These are phyloP conservation scores for Penicillium sp. DNA, from an alignment of 2,329 filamentous ascomycete genomes.

Conservation along the genomic window DNA sequence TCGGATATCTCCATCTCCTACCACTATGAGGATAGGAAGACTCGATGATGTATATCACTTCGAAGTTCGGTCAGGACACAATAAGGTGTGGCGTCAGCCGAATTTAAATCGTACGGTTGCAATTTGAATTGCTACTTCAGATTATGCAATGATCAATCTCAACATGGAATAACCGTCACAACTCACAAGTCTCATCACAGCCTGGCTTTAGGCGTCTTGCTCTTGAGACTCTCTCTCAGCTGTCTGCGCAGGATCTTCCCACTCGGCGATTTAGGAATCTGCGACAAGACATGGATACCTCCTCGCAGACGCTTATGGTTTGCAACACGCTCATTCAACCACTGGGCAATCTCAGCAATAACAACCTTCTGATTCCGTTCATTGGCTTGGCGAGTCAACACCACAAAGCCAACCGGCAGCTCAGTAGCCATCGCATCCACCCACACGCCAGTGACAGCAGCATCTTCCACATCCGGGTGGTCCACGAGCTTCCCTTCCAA, in stretches of 20 bases:
- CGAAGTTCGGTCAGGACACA: background rate
- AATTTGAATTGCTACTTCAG: too few species aligned
- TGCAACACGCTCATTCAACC: slow-evolving; percentile 28
- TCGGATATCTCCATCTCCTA: too few species aligned
- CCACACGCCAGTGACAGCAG: slow-evolving; percentile 22
- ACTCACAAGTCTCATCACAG: slow-evolving; percentile 12
- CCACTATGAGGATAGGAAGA: too few species aligned
- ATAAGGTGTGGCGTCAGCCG: background rate
- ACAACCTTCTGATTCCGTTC: slow-evolving; percentile 8
- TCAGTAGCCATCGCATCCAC: slow-evolving; percentile 22
- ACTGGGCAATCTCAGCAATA: slow-evolving; percentile 14
- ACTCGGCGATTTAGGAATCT: slow-evolving; percentile 33
- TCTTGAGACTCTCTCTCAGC: slow-evolving; percentile 23
- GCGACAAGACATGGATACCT: slow-evolving; percentile 31
- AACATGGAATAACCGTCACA: background rate
- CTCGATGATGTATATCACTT: too few species aligned
- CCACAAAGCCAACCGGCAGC: slow-evolving; percentile 22
- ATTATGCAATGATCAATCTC: background rate
- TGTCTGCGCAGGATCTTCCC: slow-evolving; percentile 34
- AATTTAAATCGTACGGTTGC: too few species aligned
- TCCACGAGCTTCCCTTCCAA: slow-evolving; percentile 23
- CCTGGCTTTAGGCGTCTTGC: slow-evolving; percentile 17
- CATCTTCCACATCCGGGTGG: slow-evolving; percentile 22
- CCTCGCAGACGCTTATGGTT: slow-evolving; percentile 35
- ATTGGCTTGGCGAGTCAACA: slow-evolving; percentile 13